Base-by-base conservation (phyloP, 345 rosid genomes). In the Citrus maxima region DNA sequence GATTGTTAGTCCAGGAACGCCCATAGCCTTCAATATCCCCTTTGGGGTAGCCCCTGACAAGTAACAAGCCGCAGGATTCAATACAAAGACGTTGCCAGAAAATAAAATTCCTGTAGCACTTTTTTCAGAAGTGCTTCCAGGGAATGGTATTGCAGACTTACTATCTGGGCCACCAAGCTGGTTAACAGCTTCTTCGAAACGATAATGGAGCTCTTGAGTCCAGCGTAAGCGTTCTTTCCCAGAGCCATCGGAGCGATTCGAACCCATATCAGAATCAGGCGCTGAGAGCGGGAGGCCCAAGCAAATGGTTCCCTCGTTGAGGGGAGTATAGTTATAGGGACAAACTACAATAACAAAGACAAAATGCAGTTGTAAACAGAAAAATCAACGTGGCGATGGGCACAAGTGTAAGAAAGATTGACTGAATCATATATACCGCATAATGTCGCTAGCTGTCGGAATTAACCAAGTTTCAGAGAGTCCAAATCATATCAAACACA, bases 41-140 rank as follows among this genome's bases (percentile, higher is more conserved):
- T 85, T 89, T 0, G 93, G 96, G 56, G 88, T 88, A 19, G 96
- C 92, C 78, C 93, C 95, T 91, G 79, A 28, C 42, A 70, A 65
- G 46, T 10, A 69, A n/a, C 34, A 54, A 21, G 42, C 72, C 16
- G 14, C 30, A 22, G 12, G 27, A 64, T 27, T 64, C 12, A 19
- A 54, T 18, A 18, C 58, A 54, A 54, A 6, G 58, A 3, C 51
- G 51, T 13, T 46, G 14, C 16, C 64, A 24, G 25, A 49, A 76
- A 49, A 28, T 49, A 65, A 32, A 34, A 61, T 5, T 28, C 24
- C 12, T 0, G 25, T 7, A 35, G 70, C 49, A 8, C 46, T 16
- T 34, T 19, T 19, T 34, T 19, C 3, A 21, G 46, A 65, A 65
- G 40, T 27, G 74, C 40, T 70, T 25, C 24, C 38, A 32, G 8